These are phyloP conservation scores for Tympanopsis confertula DNA, from an alignment of 2,329 filamentous ascomycete species.

Conservation along the genomic window DNA sequence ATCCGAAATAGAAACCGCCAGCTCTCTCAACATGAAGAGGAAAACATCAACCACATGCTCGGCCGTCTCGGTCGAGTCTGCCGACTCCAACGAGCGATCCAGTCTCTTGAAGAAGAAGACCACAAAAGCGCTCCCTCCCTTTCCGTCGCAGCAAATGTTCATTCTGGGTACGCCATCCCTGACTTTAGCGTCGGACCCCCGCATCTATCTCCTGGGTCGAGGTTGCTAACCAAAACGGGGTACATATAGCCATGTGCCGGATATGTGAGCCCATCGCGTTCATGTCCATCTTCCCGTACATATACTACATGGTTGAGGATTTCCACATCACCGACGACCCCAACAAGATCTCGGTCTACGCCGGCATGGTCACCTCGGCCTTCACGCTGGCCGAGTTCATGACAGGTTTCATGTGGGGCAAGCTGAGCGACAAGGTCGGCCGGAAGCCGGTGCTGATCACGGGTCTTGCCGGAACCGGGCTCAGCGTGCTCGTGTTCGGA, in stretches of 20 bases:
- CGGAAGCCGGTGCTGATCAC: conserved; percentile 84
- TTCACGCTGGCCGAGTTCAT: conserved; percentile 94
- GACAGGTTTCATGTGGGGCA: conserved; percentile 85
- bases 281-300: conserved; percentile 98
- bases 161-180: background rate
- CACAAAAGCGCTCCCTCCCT: background rate
- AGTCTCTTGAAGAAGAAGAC: background rate
- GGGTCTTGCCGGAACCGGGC: conserved; percentile 78
- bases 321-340: conserved; percentile 74
- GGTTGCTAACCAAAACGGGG: background rate
- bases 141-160: background rate
- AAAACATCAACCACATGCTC: background rate
- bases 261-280: conserved; percentile 98
- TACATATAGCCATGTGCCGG: conserved; percentile 67
- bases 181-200: background rate
- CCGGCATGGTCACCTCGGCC: conserved; percentile 88
- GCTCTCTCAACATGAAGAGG: background rate
- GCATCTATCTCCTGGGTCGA: background rate
- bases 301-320: conserved; percentile 92
- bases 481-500: conserved; percentile 88
- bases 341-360: conserved; percentile 77
- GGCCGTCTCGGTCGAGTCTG: background rate
- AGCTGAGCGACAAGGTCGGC: conserved; percentile 80
- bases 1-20: too few relatives aligned
- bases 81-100: background rate